A percentile compares a stretch with the other conserved stretches of the same genome.
Evolutionary conservation across 1,284 basidiomycete species (phyloP).

Genomic region (Bjerkandera adusta): DNA sequence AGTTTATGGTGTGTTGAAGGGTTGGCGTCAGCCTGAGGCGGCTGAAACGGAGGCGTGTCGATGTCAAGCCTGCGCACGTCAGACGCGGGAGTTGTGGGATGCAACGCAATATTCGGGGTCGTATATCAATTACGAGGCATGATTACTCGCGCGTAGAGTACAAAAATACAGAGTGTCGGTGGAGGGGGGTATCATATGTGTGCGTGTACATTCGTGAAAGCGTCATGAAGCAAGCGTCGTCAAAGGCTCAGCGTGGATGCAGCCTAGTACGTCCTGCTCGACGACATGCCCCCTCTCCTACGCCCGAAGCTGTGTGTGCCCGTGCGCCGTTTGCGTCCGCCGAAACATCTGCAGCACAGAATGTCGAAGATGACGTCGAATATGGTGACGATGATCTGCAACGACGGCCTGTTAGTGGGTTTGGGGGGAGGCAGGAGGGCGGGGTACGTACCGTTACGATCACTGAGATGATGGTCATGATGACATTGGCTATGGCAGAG

Average conservation of each 20-base stretch:
- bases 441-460: slow-evolving; percentile 48
- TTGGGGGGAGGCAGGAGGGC: neutral
- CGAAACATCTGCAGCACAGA: slow-evolving; percentile 55
- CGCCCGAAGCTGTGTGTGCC: slow-evolving; percentile 29
- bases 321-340: slow-evolving; percentile 36
- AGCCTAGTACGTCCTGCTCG: neutral
- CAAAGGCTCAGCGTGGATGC: neutral
- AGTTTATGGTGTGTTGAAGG: too few species aligned
- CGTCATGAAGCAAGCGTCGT: too few species aligned
- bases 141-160: too few species aligned
- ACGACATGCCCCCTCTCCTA: slow-evolving; percentile 10
- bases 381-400: slow-evolving; percentile 59
- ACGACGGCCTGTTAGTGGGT: neutral
- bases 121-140: too few species aligned
- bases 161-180: too few species aligned
- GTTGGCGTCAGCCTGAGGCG: too few species aligned
- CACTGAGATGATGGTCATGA: slow-evolving; percentile 56
- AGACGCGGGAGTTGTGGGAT: too few species aligned
- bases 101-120: too few species aligned
- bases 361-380: slow-evolving; percentile 60
- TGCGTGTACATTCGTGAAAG: too few species aligned
- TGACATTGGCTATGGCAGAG: slow-evolving; percentile 51
- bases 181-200: too few species aligned
- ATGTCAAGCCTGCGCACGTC: too few species aligned
- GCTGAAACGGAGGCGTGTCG: too few species aligned